Base-by-base conservation (phyloP, 441 rosid genomes). In the Sinapis alba region DNA sequence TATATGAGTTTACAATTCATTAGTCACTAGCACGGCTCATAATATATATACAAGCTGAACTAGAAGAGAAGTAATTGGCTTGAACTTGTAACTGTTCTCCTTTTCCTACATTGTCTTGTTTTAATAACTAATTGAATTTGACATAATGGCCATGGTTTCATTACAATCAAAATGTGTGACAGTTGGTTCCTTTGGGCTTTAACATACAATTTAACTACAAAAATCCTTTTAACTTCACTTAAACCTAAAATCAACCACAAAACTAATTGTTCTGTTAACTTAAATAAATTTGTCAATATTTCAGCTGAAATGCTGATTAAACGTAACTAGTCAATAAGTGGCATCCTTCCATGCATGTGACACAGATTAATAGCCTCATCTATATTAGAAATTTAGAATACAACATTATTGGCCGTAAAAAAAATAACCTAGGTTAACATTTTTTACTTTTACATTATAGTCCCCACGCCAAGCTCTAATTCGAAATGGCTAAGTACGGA, bases 401-500 rank as follows among this genome's bases (percentile, higher is more conserved):
- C 60, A 21, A 54, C n/a, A 54, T 54, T 21, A 12, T 18, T 32
- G 16, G 21, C 62, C 9, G 45, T 26, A 54, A 56, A 73, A 54
- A 28, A 13, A 50, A 6, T 0, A 32, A 41, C 57, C 30, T 7
- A 13, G 59, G 41, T 65, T 41, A 41, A 27, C 24, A 21, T 7
- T 12, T 20, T 36, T 21, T 62, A 58, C 62, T 26, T 13, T 26
- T 16, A 64, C 32, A 58, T n/a, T n/a, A n/a, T n/a, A n/a, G 27
- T 20, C 34, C 13, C 34, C 19, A 41, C 47, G 47, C 47, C 47
- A 2, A 15, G 9, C 12, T 54, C 51, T 76, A 76, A 63, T 76
- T 69, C 15, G 75, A 43, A 43, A 76, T 69, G 70, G 79, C 75
- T 8, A 76, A 64, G 66, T 64, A 70, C 12, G 71, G 5, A 41